A percentile compares a stretch with the other conserved stretches of the same genome.
Evolutionary conservation across 2,329 filamentous ascomycete species (phyloP).

Genomic region (Verticillium alfalfae): DNA sequence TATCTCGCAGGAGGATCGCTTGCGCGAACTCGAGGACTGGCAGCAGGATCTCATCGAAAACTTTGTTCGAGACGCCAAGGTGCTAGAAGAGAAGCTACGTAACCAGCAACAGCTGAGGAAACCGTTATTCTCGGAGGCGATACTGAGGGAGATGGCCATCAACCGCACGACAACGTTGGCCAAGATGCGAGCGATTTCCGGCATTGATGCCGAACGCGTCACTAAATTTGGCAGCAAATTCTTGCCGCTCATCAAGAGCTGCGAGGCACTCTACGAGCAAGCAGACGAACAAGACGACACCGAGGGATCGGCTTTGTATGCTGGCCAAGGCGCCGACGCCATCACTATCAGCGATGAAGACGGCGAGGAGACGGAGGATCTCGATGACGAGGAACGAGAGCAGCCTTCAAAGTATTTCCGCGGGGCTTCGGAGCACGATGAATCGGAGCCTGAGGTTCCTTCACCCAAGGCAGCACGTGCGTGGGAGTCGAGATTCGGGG

Average conservation of each 20-base stretch:
- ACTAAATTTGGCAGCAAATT: conserved; percentile 55
- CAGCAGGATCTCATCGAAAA: conserved; percentile 59
- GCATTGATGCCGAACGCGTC: conserved; percentile 59
- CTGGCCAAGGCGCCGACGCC: conserved; percentile 39
- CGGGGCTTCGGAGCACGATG: conserved; percentile 6
- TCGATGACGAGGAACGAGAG: conserved; percentile 30
- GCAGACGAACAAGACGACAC: conserved; percentile 34
- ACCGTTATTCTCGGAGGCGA: conserved; percentile 61
- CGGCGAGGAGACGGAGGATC: conserved; percentile 21
- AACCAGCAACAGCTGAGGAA: conserved; percentile 50
- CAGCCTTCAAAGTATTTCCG: conserved; percentile 44
- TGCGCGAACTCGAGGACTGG: conserved; percentile 49
- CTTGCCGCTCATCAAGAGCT: conserved; percentile 49
- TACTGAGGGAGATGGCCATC: conserved; percentile 70
- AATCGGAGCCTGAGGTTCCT: neutral
- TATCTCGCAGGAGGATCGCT: conserved; percentile 50
- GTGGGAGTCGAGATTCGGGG: conserved; percentile 17
- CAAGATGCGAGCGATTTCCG: conserved; percentile 58
- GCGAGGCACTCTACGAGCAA: conserved; percentile 39
- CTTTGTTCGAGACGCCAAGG: conserved; percentile 60
- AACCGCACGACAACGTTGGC: conserved; percentile 56
- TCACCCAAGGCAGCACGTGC: conserved; percentile 14
- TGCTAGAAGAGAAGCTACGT: conserved; percentile 55
- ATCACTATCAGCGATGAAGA: conserved; percentile 45
- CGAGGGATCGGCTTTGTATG: conserved; percentile 5